phyloP scores from a whole-genome alignment of 2,329 filamentous ascomycete species.

The Monilinia fructicola region DNA sequence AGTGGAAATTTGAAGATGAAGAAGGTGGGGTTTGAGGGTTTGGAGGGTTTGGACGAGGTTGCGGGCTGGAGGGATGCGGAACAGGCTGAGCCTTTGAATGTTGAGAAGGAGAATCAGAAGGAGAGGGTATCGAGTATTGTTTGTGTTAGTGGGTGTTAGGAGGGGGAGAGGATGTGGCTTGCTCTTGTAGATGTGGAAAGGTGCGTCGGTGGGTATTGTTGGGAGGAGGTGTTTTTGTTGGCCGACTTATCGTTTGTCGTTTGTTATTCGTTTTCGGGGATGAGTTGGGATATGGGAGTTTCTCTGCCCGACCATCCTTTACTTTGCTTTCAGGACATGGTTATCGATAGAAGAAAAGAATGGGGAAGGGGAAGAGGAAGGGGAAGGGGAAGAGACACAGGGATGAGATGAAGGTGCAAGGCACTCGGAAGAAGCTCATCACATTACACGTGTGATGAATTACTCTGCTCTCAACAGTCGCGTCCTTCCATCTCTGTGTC shows the following conservation, averaged over 20 bases:
- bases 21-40: neutral
- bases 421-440: neutral
- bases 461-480: neutral
- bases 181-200: too few species aligned
- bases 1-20: neutral
- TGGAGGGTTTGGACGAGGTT: neutral
- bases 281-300: neutral
- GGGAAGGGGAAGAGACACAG: neutral
- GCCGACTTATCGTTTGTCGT: neutral
- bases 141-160: constrained; percentile 10
- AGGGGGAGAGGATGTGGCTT: too few species aligned
- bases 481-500: neutral
- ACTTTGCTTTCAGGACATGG: neutral
- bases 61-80: neutral
- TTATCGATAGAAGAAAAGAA: neutral
- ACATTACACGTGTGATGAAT: neutral
- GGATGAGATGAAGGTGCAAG: neutral
- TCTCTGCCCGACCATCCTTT: neutral
- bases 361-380: neutral
- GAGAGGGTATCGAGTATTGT: neutral
- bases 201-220: neutral
- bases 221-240: neutral
- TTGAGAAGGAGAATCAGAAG: neutral
- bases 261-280: neutral
- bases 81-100: neutral